Evolutionary conservation across 2,329 filamentous ascomycete species (phyloP).

Genomic region (Sclerotinia trifoliorum): DNA sequence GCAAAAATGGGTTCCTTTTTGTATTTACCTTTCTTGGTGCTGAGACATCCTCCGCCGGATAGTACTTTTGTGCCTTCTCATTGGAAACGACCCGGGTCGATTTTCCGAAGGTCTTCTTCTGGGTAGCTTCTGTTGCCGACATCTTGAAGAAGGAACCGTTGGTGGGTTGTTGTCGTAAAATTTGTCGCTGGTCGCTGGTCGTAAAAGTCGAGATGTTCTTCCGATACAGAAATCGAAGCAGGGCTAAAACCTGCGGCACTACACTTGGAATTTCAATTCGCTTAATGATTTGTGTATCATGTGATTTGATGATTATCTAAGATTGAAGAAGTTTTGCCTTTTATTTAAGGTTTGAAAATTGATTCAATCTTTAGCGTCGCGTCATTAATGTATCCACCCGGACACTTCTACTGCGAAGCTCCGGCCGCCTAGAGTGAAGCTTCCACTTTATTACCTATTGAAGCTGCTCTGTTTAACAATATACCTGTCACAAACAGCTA

Average conservation of each 20-base stretch:
- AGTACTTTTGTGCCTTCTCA: conserved; percentile 99
- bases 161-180: conserved; percentile 32
- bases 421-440: conserved; percentile 22
- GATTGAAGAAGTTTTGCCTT: not conserved
- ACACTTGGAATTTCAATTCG: conserved; percentile 22
- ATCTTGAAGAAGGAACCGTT: conserved; percentile 51
- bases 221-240: conserved; percentile 14
- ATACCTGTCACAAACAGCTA: conserved; percentile 14
- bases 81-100: conserved; percentile 87
- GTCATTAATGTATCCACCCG: conserved; percentile 20
- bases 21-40: conserved; percentile 81
- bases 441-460: conserved; percentile 17
- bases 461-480: conserved; percentile 10
- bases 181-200: conserved; percentile 24
- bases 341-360: not conserved
- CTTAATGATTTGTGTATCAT: conserved; percentile 25
- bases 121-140: conserved; percentile 51
- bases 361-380: conserved; percentile 3
- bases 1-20: conserved; percentile 17
- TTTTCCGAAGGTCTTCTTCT: conserved; percentile 95
- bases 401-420: conserved; percentile 21
- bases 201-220: conserved; percentile 24
- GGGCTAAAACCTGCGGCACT: conserved; percentile 23
- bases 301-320: conserved; percentile 14
- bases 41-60: conserved; percentile 89